These are phyloP conservation scores for Erysimum cheiranthoides DNA, from an alignment of 345 rosid genomes.

Conservation along the genomic window DNA sequence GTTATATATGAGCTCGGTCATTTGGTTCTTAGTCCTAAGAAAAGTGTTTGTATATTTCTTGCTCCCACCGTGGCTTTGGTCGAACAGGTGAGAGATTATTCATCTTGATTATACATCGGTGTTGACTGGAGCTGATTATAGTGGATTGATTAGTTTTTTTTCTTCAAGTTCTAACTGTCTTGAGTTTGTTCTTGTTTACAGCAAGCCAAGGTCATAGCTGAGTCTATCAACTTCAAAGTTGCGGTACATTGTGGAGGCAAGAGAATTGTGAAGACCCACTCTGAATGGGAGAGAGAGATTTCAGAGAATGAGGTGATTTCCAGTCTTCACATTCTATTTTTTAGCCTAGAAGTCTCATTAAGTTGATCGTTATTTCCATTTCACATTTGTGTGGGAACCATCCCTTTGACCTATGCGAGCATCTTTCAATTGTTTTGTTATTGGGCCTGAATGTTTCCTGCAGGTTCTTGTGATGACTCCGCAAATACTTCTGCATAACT, in stretches of 20 bases:
- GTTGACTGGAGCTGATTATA: slow-evolving; percentile 14
- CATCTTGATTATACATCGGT: neutral
- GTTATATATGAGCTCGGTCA: slow-evolving; percentile 76
- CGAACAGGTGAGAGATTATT: slow-evolving; percentile 63
- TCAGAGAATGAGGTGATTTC: slow-evolving; percentile 70
- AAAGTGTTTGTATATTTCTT: slow-evolving; percentile 73
- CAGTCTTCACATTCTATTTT: slow-evolving; percentile 1
- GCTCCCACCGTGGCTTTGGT: slow-evolving; percentile 92
- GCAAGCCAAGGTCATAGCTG: slow-evolving; percentile 91
- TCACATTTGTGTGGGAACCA: slow-evolving; percentile 7
- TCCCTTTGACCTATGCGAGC: slow-evolving; percentile 23
- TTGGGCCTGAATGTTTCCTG: slow-evolving; percentile 30
- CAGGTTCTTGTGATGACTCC: slow-evolving; percentile 99
- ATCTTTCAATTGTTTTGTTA: slow-evolving; percentile 31
- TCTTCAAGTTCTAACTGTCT: slow-evolving; percentile 27
- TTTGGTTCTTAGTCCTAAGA: slow-evolving; percentile 72
- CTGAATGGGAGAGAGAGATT: slow-evolving; percentile 81
- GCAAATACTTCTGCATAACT: slow-evolving; percentile 65
- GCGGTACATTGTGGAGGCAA: slow-evolving; percentile 67
- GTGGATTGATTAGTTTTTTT: slow-evolving; percentile 4
- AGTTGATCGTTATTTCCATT: slow-evolving; percentile 17
- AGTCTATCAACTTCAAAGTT: slow-evolving; percentile 73
- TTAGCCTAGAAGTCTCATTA: slow-evolving; percentile 3
- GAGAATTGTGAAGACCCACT: slow-evolving; percentile 54
- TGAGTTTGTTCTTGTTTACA: slow-evolving; percentile 46